Evolutionary conservation across 176 grass and related monocot genomes (phyloP).

Genomic region (Oryza coarctata): DNA sequence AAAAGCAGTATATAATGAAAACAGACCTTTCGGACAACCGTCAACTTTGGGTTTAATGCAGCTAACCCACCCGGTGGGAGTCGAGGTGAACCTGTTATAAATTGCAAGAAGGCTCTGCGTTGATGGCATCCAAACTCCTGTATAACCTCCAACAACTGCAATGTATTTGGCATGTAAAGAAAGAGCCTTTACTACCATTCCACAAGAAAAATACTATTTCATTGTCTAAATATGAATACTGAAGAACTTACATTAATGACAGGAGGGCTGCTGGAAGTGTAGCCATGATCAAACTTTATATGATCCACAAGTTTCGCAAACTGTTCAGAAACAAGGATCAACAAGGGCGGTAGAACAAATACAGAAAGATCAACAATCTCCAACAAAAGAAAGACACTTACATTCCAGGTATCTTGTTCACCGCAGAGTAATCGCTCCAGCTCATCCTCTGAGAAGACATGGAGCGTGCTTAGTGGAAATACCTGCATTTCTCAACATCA

Average conservation of each 20-base stretch:
- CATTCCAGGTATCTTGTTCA: conserved; percentile 84
- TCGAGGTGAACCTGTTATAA: conserved; percentile 88
- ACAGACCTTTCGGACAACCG: conserved; percentile 95
- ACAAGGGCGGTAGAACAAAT: conserved; percentile 21
- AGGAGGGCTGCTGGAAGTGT: conserved; percentile 74
- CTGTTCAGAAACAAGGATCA: conserved; percentile 59
- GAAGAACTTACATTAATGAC: conserved; percentile 69
- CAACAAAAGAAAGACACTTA: conserved; percentile 55
- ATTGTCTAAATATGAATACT: conserved; percentile 26
- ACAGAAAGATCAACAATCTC: conserved; percentile 29
- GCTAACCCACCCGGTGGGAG: conserved; percentile 89
- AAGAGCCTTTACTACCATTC: conserved; percentile 3
- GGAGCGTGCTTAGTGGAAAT: conserved; percentile 66
- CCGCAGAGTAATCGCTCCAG: conserved; percentile 83
- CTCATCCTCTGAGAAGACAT: conserved; percentile 79
- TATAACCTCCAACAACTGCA: conserved; percentile 90
- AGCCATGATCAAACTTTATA: conserved; percentile 97
- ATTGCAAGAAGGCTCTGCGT: conserved; percentile 94
- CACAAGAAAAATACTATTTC: conserved; percentile 14
- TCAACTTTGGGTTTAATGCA: conserved; percentile 83
- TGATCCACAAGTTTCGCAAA: conserved; percentile 86
- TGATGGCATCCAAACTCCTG: conserved; percentile 68
- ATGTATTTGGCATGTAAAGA: conserved; percentile 36
- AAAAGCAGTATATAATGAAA: conserved; percentile 17
- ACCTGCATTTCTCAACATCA: conserved; percentile 52